A percentile compares a stretch with the other conserved stretches of the same genome.
phyloP scores from a whole-genome alignment of 78 protist genomes.

The Parvularia atlantis region DNA sequence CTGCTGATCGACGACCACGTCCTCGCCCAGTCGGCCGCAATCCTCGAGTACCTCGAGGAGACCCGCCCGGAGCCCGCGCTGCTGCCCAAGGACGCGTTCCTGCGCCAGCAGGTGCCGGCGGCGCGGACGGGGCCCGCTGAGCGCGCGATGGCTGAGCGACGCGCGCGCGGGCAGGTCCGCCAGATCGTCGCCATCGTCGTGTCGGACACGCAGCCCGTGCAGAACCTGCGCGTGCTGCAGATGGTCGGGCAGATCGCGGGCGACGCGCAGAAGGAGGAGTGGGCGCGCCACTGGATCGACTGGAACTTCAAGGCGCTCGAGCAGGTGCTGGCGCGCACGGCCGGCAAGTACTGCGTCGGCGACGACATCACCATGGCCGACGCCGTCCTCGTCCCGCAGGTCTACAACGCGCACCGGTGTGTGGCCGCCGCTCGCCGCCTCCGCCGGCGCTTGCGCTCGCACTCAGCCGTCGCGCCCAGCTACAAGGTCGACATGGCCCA shows the following conservation, averaged over 20 bases:
- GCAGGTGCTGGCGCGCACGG: neutral
- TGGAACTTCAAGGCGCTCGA: slow-evolving; percentile 33
- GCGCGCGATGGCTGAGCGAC: neutral
- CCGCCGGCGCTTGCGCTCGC: no score
- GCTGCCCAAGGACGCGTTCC: slow-evolving; percentile 22
- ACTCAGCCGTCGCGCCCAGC: neutral
- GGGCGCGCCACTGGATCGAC: slow-evolving; percentile 40
- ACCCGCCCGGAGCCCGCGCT: slow-evolving; percentile 41
- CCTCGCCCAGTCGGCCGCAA: slow-evolving; percentile 53
- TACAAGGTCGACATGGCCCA: neutral
- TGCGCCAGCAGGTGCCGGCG: slow-evolving; percentile 29
- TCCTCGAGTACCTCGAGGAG: slow-evolving; percentile 59
- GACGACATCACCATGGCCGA: slow-evolving; percentile 47
- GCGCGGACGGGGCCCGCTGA: slow-evolving; percentile 43
- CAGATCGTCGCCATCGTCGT: slow-evolving; percentile 19
- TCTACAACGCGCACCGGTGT: slow-evolving; percentile 40
- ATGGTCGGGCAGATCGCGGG: no score
- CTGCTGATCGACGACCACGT: no score
- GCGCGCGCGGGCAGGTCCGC: neutral
- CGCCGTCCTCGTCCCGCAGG: slow-evolving; percentile 31
- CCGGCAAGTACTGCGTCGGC: slow-evolving; percentile 43
- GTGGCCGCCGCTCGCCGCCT: no score
- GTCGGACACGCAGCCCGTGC: slow-evolving; percentile 58
- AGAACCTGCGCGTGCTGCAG: slow-evolving; percentile 39
- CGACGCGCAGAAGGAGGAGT: slow-evolving; percentile 17